These are phyloP conservation scores for Platanthera zijinensis DNA, from an alignment of 106 monocot genomes.

Conservation along the genomic window DNA sequence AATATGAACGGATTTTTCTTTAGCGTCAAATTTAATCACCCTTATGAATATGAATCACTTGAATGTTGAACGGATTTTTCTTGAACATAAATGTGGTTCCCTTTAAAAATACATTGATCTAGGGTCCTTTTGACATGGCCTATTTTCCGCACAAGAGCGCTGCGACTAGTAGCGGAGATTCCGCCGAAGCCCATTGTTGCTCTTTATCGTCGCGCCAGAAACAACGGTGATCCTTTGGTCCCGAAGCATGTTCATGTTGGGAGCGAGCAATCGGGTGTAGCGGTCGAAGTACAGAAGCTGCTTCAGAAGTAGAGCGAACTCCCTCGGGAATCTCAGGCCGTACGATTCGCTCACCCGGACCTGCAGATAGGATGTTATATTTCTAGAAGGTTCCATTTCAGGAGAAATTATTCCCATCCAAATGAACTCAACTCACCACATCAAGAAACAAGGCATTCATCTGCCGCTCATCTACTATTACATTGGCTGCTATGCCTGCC, in stretches of 20 bases:
- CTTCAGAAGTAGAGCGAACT: constrained; percentile 90
- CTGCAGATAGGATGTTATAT: constrained; percentile 19
- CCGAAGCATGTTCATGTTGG: constrained; percentile 87
- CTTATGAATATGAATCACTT: no score
- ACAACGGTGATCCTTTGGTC: constrained; percentile 66
- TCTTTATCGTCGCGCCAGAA: constrained; percentile 42
- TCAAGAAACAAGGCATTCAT: constrained; percentile 97
- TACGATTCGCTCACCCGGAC: constrained; percentile 89
- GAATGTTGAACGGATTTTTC: no score
- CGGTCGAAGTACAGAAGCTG: constrained; percentile 93
- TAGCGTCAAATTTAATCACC: no score
- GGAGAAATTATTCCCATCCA: background rate
- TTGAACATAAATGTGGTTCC: no score
- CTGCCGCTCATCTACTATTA: constrained; percentile 73
- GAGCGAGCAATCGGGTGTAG: constrained; percentile 77
- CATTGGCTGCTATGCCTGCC: constrained; percentile 77
- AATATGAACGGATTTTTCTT: no score
- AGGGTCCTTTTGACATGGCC: no score
- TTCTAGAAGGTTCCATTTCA: background rate
- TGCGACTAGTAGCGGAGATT: background rate
- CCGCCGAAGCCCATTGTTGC: background rate
- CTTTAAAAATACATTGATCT: no score
- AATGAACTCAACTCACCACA: constrained; percentile 40
- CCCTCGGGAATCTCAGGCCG: constrained; percentile 79
- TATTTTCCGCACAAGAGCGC: no score